phyloP scores from a whole-genome alignment of 2,329 filamentous ascomycete genomes.

The Pseudopyricularia javanii region DNA sequence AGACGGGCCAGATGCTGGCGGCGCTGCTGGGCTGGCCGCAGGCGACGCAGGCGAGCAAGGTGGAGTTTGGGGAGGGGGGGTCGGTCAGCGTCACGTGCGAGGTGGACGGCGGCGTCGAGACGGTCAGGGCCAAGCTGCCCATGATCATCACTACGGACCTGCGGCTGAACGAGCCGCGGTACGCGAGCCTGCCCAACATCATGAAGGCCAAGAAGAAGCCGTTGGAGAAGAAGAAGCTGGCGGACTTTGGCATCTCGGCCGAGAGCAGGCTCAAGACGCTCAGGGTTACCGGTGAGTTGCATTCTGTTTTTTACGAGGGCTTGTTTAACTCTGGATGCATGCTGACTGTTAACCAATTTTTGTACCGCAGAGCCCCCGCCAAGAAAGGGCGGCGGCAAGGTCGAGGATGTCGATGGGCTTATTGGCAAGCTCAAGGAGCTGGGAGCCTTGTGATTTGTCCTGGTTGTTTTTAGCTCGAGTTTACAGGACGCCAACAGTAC shows the following conservation, averaged over 20 bases:
- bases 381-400: slow-evolving; percentile 88
- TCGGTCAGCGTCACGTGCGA: slow-evolving; percentile 71
- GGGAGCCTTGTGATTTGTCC: slow-evolving; percentile 59
- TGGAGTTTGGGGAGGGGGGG: slow-evolving; percentile 62
- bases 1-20: slow-evolving; percentile 97
- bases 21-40: slow-evolving; percentile 86
- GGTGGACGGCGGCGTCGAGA: slow-evolving; percentile 93
- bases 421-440: slow-evolving; percentile 91
- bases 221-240: slow-evolving; percentile 78
- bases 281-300: slow-evolving; percentile 63
- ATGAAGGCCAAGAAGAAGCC: slow-evolving; percentile 99
- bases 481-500: not conserved
- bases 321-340: slow-evolving; percentile 1
- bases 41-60: slow-evolving; percentile 82
- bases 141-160: slow-evolving; percentile 94
- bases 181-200: slow-evolving; percentile 92
- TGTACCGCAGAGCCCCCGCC: slow-evolving; percentile 61
- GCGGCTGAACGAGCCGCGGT: slow-evolving; percentile 86
- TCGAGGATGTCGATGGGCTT: slow-evolving; percentile 93
- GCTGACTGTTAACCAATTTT: slow-evolving; percentile 5
- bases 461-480: not conserved
- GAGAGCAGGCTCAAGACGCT: slow-evolving; percentile 73
- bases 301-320: not conserved
- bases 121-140: slow-evolving; percentile 71
- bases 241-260: slow-evolving; percentile 68